Evolutionary conservation across 2,329 filamentous ascomycete genomes (phyloP).

Genomic region (Lasiodiplodia sp.): DNA sequence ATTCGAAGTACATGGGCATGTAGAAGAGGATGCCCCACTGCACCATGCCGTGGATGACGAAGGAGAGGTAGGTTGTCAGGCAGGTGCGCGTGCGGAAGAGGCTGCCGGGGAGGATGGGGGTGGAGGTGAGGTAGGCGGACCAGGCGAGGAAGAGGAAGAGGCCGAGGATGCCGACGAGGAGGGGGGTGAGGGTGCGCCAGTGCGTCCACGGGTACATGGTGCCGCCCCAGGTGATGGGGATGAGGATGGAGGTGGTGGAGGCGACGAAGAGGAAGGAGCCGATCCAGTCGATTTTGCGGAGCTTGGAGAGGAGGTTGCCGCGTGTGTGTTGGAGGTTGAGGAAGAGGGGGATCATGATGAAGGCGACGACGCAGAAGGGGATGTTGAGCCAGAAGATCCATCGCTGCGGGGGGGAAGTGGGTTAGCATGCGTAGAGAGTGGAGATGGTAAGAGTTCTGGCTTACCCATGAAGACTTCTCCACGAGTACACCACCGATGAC

Average conservation of each 20-base stretch:
- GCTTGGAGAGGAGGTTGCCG: conserved; percentile 51
- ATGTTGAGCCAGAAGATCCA: conserved; percentile 52
- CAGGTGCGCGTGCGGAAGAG: conserved; percentile 42
- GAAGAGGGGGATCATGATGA: conserved; percentile 52
- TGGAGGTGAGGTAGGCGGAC: conserved; percentile 34
- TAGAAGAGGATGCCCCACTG: conserved; percentile 40
- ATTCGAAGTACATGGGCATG: conserved; percentile 44
- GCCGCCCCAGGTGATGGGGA: conserved; percentile 62
- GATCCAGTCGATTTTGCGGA: conserved; percentile 64
- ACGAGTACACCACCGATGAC: conserved; percentile 43
- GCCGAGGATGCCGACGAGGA: conserved; percentile 35
- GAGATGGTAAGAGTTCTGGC: not conserved
- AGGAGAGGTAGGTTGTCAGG: conserved; percentile 40
- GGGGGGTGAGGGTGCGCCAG: conserved; percentile 35
- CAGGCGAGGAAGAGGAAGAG: conserved; percentile 36
- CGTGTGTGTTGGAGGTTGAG: conserved; percentile 42
- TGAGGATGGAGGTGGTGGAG: conserved; percentile 61
- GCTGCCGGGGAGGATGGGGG: conserved; percentile 40
- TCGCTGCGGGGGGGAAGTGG: conserved; percentile 33
- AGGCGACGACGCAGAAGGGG: conserved; percentile 43
- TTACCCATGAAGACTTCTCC: conserved; percentile 35
- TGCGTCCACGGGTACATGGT: conserved; percentile 36
- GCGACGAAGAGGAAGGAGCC: conserved; percentile 66
- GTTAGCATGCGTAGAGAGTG: not conserved
- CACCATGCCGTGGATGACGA: conserved; percentile 41